A percentile compares a stretch with the other conserved stretches of the same genome.
phyloP scores from a whole-genome alignment of 2,329 filamentous ascomycete species.

The Parasarocladium wereldwijsianum region DNA sequence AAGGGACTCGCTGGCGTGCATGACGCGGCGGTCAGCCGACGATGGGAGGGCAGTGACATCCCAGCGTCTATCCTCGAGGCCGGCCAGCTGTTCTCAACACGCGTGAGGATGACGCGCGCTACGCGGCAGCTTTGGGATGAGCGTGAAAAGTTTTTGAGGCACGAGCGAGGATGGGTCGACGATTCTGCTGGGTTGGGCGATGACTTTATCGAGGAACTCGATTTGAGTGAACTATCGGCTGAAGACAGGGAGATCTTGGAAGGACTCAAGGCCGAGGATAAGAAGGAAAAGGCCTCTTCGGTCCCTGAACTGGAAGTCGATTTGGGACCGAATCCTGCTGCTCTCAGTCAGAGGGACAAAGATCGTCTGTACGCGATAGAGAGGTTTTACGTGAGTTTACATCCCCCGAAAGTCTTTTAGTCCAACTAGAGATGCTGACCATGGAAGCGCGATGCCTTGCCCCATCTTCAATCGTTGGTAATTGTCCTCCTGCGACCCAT shows the following conservation, averaged over 20 bases:
- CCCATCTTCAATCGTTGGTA: conserved; percentile 80
- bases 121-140: conserved; percentile 93
- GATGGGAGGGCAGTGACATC: conserved; percentile 88
- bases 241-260: conserved; percentile 27
- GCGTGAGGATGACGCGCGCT: conserved; percentile 81
- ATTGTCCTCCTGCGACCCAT: conserved; percentile 88
- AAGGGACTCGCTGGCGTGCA: conserved; percentile 74
- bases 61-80: conserved; percentile 92
- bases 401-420: no score
- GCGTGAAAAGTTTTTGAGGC: conserved; percentile 79
- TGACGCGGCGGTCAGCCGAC: conserved; percentile 63
- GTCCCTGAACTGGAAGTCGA: conserved; percentile 17
- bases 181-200: conserved; percentile 27
- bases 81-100: conserved; percentile 75
- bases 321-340: conserved; percentile 31
- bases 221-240: conserved; percentile 26
- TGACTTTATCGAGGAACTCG: conserved; percentile 31
- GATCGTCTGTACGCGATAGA: conserved; percentile 61
- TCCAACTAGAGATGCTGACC: conserved; percentile 14
- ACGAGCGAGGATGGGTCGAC: conserved; percentile 68
- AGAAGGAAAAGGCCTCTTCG: conserved; percentile 9
- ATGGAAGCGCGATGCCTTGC: conserved; percentile 54
- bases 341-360: conserved; percentile 38
- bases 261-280: conserved; percentile 23
- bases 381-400: conserved; percentile 61